These are phyloP conservation scores for Trichoderma pleuroti DNA, from an alignment of 2,329 filamentous ascomycete species.

Conservation along the genomic window DNA sequence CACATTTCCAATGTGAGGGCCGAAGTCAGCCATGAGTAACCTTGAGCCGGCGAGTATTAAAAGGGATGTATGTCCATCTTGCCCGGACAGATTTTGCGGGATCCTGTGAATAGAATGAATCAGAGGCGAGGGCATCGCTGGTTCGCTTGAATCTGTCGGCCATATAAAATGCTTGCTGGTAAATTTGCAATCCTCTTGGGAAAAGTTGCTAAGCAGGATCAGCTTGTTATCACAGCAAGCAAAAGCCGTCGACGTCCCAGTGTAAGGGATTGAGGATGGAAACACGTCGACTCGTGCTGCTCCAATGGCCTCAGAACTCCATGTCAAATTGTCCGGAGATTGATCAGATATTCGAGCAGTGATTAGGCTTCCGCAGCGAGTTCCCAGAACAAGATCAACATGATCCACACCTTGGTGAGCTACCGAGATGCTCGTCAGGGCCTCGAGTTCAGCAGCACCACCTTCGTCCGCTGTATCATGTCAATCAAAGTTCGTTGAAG, in stretches of 20 bases:
- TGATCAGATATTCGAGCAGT: constrained; percentile 33
- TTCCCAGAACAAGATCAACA: constrained; percentile 43
- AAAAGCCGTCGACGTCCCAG: constrained; percentile 35
- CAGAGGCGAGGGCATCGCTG: constrained; percentile 43
- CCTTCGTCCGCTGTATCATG: not conserved
- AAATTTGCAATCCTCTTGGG: constrained; percentile 31
- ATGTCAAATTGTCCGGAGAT: constrained; percentile 25
- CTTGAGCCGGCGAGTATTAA: constrained; percentile 49
- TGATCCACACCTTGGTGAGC: constrained; percentile 29
- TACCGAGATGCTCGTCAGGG: constrained; percentile 45
- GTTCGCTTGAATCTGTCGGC: constrained; percentile 48
- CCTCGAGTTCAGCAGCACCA: constrained; percentile 29
- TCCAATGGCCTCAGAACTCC: constrained; percentile 35
- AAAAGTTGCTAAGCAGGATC: constrained; percentile 40
- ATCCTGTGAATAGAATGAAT: constrained; percentile 49
- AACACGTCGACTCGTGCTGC: constrained; percentile 37
- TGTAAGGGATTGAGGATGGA: constrained; percentile 26
- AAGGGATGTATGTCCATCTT: constrained; percentile 40
- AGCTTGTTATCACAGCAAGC: constrained; percentile 49
- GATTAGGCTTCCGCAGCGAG: constrained; percentile 50
- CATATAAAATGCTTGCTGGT: constrained; percentile 46
- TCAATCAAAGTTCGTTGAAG: not conserved
- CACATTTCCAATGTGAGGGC: constrained; percentile 43
- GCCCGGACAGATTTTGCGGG: constrained; percentile 37
- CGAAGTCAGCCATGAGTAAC: constrained; percentile 53